These are phyloP conservation scores for Raphanus raphanistrum DNA, from an alignment of 345 rosid species.

Conservation along the genomic window DNA sequence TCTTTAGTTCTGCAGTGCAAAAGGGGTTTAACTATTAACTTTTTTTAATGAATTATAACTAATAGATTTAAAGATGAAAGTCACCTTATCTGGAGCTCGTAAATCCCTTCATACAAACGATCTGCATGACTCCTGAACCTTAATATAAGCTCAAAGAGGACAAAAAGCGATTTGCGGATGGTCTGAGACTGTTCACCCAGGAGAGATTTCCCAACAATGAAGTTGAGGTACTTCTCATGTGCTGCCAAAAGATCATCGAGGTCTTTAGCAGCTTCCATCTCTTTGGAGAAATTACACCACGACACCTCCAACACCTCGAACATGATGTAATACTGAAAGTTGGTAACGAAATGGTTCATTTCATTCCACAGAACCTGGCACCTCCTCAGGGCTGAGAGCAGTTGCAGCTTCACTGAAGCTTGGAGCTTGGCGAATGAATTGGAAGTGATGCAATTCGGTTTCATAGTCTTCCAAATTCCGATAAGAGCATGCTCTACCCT, in stretches of 20 bases:
- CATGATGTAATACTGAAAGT: conserved; percentile 97
- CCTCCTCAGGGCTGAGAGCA: conserved; percentile 78
- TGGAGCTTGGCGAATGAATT: conserved; percentile 76
- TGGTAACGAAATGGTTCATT: conserved; percentile 96
- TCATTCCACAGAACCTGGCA: conserved; percentile 98
- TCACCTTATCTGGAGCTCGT: conserved; percentile 87
- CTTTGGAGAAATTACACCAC: conserved; percentile 87
- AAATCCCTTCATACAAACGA: conserved; percentile 83
- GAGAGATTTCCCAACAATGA: conserved; percentile 86
- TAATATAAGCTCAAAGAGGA: conserved; percentile 84
- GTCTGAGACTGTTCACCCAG: conserved; percentile 86
- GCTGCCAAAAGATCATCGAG: conserved; percentile 96
- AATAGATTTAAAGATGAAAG: background rate
- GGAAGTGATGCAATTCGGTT: conserved; percentile 91
- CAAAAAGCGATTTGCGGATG: conserved; percentile 75
- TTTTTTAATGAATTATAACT: background rate
- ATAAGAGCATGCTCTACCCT: conserved; percentile 95
- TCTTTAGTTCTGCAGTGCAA: conserved; percentile 52
- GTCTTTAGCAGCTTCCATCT: conserved; percentile 91
- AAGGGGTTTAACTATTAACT: background rate
- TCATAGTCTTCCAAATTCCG: conserved; percentile 98
- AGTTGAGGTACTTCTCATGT: conserved; percentile 86
- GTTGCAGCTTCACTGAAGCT: conserved; percentile 63
- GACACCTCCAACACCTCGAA: conserved; percentile 97
- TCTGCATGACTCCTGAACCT: conserved; percentile 87